A percentile compares a stretch with the other conserved stretches of the same genome.
These are phyloP conservation scores for Penicillium lividum DNA, from an alignment of 495 filamentous ascomycete genomes.

Conservation along the genomic window DNA sequence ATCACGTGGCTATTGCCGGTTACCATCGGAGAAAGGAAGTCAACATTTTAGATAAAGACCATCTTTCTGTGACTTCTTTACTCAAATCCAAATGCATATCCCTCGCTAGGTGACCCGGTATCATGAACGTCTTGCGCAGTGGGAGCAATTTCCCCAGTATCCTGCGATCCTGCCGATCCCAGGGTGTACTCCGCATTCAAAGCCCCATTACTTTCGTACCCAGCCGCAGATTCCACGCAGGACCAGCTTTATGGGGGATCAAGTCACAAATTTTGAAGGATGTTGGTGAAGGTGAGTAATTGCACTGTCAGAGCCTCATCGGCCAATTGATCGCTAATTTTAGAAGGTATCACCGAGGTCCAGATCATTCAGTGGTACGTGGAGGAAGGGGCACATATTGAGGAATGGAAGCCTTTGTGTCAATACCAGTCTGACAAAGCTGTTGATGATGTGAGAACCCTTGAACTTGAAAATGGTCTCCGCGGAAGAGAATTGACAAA, in stretches of 20 bases:
- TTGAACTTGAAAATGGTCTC: not conserved
- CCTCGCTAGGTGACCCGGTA: constrained; percentile 14
- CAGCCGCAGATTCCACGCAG: constrained; percentile 60
- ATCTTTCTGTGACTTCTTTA: constrained; percentile 14
- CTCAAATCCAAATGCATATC: constrained; percentile 2
- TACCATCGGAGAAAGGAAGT: constrained; percentile 40
- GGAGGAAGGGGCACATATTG: constrained; percentile 89
- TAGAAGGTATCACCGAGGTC: constrained; percentile 88
- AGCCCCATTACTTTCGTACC: constrained; percentile 24
- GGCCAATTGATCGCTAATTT: constrained; percentile 18
- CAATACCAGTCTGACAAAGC: constrained; percentile 99
- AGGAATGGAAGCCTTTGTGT: constrained; percentile 96
- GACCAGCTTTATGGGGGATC: constrained; percentile 58
- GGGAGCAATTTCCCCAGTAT: constrained; percentile 29
- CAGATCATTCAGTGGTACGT: constrained; percentile 99
- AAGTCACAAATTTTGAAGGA: constrained; percentile 92
- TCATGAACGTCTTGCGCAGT: constrained; percentile 39
- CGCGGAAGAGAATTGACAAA: constrained; percentile 12
- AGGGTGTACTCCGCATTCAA: constrained; percentile 32
- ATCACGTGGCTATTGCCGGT: constrained; percentile 43
- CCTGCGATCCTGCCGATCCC: constrained; percentile 30
- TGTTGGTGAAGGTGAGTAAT: constrained; percentile 83
- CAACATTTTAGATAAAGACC: constrained; percentile 20
- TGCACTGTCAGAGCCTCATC: not conserved
- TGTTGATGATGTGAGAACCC: constrained; percentile 72